Evolutionary conservation across 1,284 basidiomycete genomes (phyloP).

Genomic region (Porodaedalea pini): DNA sequence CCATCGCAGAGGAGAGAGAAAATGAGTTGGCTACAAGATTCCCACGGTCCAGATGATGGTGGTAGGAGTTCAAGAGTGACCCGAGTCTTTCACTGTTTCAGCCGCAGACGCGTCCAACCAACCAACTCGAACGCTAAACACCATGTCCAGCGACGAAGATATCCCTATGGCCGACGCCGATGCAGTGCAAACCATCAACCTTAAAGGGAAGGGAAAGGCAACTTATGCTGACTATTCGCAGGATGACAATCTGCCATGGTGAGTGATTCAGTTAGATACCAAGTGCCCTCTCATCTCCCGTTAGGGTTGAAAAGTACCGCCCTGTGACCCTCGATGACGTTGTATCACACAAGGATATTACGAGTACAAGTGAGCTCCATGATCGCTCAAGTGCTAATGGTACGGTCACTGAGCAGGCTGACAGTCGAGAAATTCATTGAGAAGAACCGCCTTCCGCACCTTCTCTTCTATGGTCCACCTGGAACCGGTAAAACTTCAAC

Average conservation of each 20-base stretch:
- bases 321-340: slow-evolving; percentile 87
- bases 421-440: slow-evolving; percentile 95
- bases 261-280: slow-evolving; percentile 25
- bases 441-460: slow-evolving; percentile 90
- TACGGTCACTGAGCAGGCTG: slow-evolving; percentile 15
- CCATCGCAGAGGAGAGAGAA: no score
- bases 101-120: not conserved
- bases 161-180: slow-evolving; percentile 50
- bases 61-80: not conserved
- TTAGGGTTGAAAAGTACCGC: slow-evolving; percentile 94
- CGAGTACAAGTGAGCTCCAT: slow-evolving; percentile 73
- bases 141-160: slow-evolving; percentile 45
- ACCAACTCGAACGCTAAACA: not conserved
- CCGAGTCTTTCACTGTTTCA: not conserved
- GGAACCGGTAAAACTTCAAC: slow-evolving; percentile 98
- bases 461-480: slow-evolving; percentile 97
- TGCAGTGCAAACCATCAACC: slow-evolving; percentile 27
- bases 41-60: no score
- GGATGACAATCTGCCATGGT: slow-evolving; percentile 74
- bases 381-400: not conserved
- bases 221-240: slow-evolving; percentile 40
- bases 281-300: not conserved
- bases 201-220: slow-evolving; percentile 70
- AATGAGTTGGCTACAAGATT: no score
- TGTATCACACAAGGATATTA: slow-evolving; percentile 93